A percentile compares a stretch with the other conserved stretches of the same genome.
Evolutionary conservation across 2,329 filamentous ascomycete genomes (phyloP).

Genomic region (Geosmithia putterillii): DNA sequence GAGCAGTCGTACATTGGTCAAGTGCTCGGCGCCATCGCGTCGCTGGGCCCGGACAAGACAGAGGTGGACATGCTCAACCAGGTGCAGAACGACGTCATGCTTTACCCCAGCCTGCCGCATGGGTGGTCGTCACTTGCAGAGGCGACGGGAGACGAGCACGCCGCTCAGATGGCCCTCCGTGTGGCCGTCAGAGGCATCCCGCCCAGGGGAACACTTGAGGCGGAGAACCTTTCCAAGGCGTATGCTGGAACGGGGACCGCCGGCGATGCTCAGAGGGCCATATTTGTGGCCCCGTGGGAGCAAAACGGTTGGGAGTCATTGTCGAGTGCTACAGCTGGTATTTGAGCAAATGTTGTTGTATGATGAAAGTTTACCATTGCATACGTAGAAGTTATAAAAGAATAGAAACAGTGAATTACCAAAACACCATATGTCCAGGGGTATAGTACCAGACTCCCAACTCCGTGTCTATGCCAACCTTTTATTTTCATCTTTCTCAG

Average conservation of each 20-base stretch:
- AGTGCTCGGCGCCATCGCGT: conserved; percentile 63
- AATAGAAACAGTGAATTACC: conserved; percentile 1
- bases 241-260: conserved; percentile 62
- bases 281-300: conserved; percentile 75
- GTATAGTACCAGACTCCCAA: conserved; percentile 6
- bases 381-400: background rate
- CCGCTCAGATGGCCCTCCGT: conserved; percentile 66
- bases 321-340: conserved; percentile 13
- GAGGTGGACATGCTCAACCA: conserved; percentile 46
- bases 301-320: conserved; percentile 51
- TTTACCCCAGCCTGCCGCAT: conserved; percentile 65
- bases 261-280: conserved; percentile 63
- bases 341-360: background rate
- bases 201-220: conserved; percentile 55
- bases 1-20: conserved; percentile 62
- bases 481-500: background rate
- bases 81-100: conserved; percentile 65
- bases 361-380: background rate
- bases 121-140: conserved; percentile 70
- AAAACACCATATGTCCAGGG: conserved; percentile 1
- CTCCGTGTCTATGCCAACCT: too few species aligned
- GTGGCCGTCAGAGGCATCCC: conserved; percentile 67
- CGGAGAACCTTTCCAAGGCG: conserved; percentile 57
- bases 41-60: conserved; percentile 34
- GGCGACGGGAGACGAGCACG: conserved; percentile 36